Conservation (phyloP, 129 eudicot genomes). For the Centaurea solstitialis region DNA sequence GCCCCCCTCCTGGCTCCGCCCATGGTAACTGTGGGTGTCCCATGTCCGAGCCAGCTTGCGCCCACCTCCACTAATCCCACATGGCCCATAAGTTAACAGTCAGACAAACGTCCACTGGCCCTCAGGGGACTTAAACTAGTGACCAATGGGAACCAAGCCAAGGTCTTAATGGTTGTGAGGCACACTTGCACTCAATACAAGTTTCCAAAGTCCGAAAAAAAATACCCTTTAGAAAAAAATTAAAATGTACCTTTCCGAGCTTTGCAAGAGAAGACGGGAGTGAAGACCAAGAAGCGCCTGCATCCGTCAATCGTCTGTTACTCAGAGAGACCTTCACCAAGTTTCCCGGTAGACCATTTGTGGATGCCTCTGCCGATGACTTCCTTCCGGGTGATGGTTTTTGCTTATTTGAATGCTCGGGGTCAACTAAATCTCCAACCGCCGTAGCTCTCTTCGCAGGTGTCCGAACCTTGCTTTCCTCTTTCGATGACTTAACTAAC, state of each 20-base stretch:
- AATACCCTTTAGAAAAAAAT: not conserved
- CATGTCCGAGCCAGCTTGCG: no score
- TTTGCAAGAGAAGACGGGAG: conserved; percentile 85
- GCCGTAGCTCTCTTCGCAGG: conserved; percentile 42
- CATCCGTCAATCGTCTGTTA: conserved; percentile 61
- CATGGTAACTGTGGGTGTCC: no score
- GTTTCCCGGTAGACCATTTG: conserved; percentile 64
- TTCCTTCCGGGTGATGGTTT: conserved; percentile 58
- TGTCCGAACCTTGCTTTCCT: conserved; percentile 48
- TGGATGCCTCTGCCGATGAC: conserved; percentile 46
- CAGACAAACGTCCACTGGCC: not conserved
- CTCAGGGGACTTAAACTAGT: not conserved
- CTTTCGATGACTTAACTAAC: conserved; percentile 45
- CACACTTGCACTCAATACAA: not conserved
- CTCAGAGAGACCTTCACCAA: conserved; percentile 74
- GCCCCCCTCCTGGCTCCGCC: no score
- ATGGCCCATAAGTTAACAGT: not conserved
- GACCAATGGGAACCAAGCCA: not conserved
- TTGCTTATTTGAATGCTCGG: conserved; percentile 40
- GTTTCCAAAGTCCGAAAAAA: not conserved
- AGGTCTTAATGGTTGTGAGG: not conserved
- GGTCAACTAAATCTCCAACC: conserved; percentile 52
- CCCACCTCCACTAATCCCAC: not conserved
- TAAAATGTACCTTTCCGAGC: conserved; percentile 74
- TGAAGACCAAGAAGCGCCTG: conserved; percentile 69